Evolutionary conservation across 2,329 filamentous ascomycete species (phyloP).

Genomic region (Stagonosporopsis chrysanthemi): DNA sequence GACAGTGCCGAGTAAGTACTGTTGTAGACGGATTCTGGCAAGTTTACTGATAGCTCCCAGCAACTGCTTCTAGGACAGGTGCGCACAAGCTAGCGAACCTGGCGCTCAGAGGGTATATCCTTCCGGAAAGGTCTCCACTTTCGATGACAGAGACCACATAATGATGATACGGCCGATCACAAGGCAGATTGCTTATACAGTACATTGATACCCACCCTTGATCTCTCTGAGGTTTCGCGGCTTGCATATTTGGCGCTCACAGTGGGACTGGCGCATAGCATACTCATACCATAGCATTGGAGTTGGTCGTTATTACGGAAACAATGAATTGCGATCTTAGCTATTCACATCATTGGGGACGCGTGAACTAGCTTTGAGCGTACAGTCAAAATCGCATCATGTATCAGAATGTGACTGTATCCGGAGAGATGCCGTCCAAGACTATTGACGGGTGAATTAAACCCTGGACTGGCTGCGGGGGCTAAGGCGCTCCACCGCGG

Average conservation of each 20-base stretch:
- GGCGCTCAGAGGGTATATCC: not conserved
- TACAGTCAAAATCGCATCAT: no score
- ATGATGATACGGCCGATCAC: constrained; percentile 29
- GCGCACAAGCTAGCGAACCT: not conserved
- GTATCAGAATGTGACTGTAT: not conserved
- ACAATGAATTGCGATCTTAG: not conserved
- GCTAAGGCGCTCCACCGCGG: constrained; percentile 22
- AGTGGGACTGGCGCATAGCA: constrained; percentile 22
- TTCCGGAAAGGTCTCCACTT: no score
- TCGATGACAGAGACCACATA: not conserved
- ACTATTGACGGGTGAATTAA: not conserved
- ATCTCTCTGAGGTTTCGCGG: constrained; percentile 20
- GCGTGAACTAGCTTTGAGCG: not conserved
- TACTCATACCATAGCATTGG: constrained; percentile 23
- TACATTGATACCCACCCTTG: constrained; percentile 41
- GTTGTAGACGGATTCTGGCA: not conserved
- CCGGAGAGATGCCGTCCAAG: constrained; percentile 2
- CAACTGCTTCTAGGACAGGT: constrained; percentile 32
- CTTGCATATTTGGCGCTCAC: constrained; percentile 38
- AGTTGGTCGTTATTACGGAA: constrained; percentile 14
- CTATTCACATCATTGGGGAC: not conserved
- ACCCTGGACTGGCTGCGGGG: constrained; percentile 25
- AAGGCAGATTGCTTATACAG: constrained; percentile 31
- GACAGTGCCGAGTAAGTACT: constrained; percentile 56
- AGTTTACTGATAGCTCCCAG: constrained; percentile 9